Conservation (phyloP, 2,329 filamentous ascomycete species). For the Dactylellina leptospora region DNA sequence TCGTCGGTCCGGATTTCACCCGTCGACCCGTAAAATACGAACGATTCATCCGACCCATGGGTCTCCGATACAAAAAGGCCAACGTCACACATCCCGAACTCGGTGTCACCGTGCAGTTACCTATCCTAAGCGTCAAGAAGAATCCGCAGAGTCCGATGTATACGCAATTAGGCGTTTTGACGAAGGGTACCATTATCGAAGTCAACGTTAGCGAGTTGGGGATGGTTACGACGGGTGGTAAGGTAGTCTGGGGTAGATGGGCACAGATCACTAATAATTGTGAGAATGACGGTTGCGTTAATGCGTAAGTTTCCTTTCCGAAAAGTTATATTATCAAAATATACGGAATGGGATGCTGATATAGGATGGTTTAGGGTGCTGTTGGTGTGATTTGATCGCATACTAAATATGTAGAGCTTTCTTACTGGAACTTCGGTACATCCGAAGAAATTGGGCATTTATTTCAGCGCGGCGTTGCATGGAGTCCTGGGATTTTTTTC, state of each 20-base stretch:
- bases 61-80: slow-evolving; percentile 66
- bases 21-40: slow-evolving; percentile 81
- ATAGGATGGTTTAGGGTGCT: slow-evolving; percentile 26
- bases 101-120: slow-evolving; percentile 85
- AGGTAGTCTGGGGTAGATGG: slow-evolving; percentile 91
- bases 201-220: slow-evolving; percentile 94
- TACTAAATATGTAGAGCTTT: not conserved
- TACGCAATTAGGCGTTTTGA: slow-evolving; percentile 89
- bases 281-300: slow-evolving; percentile 72
- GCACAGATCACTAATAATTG: slow-evolving; percentile 73
- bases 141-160: slow-evolving; percentile 90
- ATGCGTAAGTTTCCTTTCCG: slow-evolving; percentile 64
- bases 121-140: slow-evolving; percentile 80
- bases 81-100: slow-evolving; percentile 77
- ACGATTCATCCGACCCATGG: slow-evolving; percentile 74
- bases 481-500: slow-evolving; percentile 34
- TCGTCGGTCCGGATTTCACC: slow-evolving; percentile 91
- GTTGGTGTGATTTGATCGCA: slow-evolving; percentile 29
- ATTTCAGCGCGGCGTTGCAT: slow-evolving; percentile 33
- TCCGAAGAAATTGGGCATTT: not conserved
- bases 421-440: not conserved
- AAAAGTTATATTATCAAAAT: not conserved
- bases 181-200: slow-evolving; percentile 84
- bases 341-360: slow-evolving; percentile 4
- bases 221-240: slow-evolving; percentile 86